phyloP scores from a whole-genome alignment of 345 rosid genomes.

The Corymbia maculata region DNA sequence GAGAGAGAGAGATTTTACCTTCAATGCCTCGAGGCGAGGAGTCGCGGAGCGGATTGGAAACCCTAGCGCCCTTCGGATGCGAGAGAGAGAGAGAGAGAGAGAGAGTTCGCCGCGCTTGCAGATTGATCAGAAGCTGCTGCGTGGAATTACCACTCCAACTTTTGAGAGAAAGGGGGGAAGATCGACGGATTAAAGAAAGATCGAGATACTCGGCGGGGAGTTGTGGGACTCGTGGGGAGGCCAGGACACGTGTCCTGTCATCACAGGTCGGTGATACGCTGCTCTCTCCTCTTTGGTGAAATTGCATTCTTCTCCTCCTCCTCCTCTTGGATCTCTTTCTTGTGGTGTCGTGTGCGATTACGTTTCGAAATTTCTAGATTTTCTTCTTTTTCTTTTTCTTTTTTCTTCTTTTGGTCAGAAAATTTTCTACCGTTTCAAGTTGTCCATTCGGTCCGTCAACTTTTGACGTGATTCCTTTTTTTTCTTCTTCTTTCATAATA shows the following conservation, averaged over 20 bases:
- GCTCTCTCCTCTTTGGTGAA: neutral
- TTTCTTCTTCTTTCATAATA: no score
- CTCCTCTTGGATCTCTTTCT: no score
- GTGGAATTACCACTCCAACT: neutral
- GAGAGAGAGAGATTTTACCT: neutral
- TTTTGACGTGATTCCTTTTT: no score
- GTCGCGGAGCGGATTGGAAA: neutral
- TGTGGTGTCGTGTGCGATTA: no score
- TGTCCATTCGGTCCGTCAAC: no score
- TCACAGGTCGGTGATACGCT: neutral
- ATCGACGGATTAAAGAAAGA: neutral
- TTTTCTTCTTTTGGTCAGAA: no score
- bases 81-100: no score
- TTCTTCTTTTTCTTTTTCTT: no score
- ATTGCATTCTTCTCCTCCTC: neutral
- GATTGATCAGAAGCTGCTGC: neutral
- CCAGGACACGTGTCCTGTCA: neutral
- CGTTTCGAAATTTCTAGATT: no score
- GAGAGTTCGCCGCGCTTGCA: neutral
- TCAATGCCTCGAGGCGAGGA: neutral
- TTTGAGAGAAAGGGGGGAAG: neutral
- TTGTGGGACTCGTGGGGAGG: neutral
- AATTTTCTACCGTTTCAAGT: rapidly evolving
- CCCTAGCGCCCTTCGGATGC: neutral
- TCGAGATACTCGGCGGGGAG: rapidly evolving